Conservation (phyloP, 2,329 filamentous ascomycete genomes). For the Talaromyces amestolkiae region DNA sequence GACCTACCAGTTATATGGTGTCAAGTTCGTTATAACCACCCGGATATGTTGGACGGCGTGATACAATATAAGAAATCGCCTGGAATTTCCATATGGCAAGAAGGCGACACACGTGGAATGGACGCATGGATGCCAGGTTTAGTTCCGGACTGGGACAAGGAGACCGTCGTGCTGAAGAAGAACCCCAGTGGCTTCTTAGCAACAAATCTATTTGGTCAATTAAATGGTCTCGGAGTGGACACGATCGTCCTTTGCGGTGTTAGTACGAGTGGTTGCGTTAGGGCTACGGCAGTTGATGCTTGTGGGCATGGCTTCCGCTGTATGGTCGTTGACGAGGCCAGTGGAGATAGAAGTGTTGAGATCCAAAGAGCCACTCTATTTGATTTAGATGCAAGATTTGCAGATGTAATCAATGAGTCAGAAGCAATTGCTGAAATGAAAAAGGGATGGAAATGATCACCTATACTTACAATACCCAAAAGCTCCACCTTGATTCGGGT, state of each 20-base stretch:
- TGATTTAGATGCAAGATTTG: conserved; percentile 3
- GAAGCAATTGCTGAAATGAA: not conserved
- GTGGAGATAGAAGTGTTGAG: not conserved
- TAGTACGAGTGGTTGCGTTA: not conserved
- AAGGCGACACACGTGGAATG: not conserved
- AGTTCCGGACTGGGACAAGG: not conserved
- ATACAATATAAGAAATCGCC: not conserved
- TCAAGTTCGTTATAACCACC: not conserved
- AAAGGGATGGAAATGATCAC: not conserved
- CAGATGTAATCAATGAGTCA: not conserved
- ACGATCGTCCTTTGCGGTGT: not conserved
- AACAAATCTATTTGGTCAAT: not conserved
- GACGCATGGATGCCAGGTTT: conserved; percentile 3
- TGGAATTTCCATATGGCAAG: not conserved
- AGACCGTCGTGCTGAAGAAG: not conserved
- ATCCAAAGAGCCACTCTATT: not conserved
- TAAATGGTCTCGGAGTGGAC: not conserved
- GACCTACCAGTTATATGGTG: not conserved
- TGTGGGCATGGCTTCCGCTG: not conserved
- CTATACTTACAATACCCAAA: not conserved
- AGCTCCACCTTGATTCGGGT: not conserved
- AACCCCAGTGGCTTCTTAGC: not conserved
- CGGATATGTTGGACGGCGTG: not conserved
- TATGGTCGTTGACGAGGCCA: not conserved
- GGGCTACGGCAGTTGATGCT: conserved; percentile 2